A percentile compares a stretch with the other conserved stretches of the same genome.
These are phyloP conservation scores for Colletotrichum trifolii DNA, from an alignment of 2,329 filamentous ascomycete genomes.

Conservation along the genomic window DNA sequence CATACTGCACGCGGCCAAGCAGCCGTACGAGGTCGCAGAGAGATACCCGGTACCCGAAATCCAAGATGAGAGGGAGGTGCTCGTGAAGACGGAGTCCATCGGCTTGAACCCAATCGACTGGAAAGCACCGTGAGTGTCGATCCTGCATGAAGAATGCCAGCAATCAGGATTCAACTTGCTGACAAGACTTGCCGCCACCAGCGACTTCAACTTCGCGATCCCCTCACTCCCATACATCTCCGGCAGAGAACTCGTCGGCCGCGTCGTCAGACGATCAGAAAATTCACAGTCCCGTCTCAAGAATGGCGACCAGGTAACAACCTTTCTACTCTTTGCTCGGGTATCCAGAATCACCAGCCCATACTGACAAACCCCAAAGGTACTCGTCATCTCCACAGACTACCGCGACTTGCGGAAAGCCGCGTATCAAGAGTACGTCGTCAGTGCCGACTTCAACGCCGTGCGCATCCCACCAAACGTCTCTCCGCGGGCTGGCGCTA, in stretches of 20 bases:
- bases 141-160: not conserved
- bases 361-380: conserved; percentile 44
- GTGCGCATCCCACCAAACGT: conserved; percentile 68
- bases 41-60: conserved; percentile 57
- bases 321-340: conserved; percentile 12
- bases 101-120: conserved; percentile 83
- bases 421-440: conserved; percentile 76
- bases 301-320: conserved; percentile 63
- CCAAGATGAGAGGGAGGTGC: conserved; percentile 59
- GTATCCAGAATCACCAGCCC: not conserved
- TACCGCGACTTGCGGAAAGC: conserved; percentile 79
- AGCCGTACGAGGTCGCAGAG: conserved; percentile 59
- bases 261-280: conserved; percentile 57
- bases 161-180: not conserved
- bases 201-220: conserved; percentile 77
- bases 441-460: conserved; percentile 73
- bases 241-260: conserved; percentile 76
- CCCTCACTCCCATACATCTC: conserved; percentile 75
- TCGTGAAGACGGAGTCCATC: conserved; percentile 73
- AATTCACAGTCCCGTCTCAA: conserved; percentile 53
- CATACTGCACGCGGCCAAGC: conserved; percentile 59
- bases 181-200: conserved; percentile 42
- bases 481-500: conserved; percentile 66
- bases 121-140: conserved; percentile 72
- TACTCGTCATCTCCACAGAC: conserved; percentile 77